A percentile compares a stretch with the other conserved stretches of the same genome.
phyloP scores from a whole-genome alignment of 306 rosid genomes.

The Lathyrus tuberosus region DNA sequence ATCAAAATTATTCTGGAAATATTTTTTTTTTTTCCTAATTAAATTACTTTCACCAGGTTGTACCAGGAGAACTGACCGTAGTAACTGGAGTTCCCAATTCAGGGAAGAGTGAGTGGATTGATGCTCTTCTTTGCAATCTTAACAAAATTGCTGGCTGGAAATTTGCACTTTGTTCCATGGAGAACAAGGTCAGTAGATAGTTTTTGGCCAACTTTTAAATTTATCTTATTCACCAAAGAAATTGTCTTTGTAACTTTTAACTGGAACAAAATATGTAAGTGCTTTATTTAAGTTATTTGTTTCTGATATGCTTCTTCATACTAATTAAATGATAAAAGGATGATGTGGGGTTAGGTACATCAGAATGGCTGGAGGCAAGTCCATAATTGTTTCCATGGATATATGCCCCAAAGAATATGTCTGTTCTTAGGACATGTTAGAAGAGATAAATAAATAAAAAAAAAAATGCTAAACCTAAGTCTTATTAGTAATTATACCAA shows the following conservation, averaged over 20 bases:
- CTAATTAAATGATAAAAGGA: not conserved
- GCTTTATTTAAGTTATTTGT: not conserved
- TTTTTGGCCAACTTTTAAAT: slow-evolving; percentile 31
- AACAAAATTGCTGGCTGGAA: slow-evolving; percentile 70
- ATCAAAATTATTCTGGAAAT: slow-evolving; percentile 12
- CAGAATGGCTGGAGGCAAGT: not conserved
- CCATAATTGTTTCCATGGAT: not conserved
- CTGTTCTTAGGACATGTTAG: not conserved
- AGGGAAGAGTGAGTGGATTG: slow-evolving; percentile 99
- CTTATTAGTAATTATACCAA: too few species aligned
- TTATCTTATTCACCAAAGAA: slow-evolving; percentile 3
- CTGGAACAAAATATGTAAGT: slow-evolving; percentile 6
- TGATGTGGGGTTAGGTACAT: not conserved
- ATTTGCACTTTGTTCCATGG: slow-evolving; percentile 95
- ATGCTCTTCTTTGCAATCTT: slow-evolving; percentile 94
- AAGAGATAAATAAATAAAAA: not conserved
- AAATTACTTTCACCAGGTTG: slow-evolving; percentile 61
- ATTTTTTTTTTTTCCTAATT: slow-evolving; percentile 9
- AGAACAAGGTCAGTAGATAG: slow-evolving; percentile 72
- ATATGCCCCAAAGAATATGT: not conserved
- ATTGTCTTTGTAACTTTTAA: slow-evolving; percentile 17
- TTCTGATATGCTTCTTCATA: not conserved
- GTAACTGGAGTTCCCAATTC: slow-evolving; percentile 98
- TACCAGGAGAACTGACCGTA: slow-evolving; percentile 91
- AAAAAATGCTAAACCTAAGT: too few species aligned